phyloP scores from a whole-genome alignment of 139 green algal genomes.

The Tetraselmis striata region DNA sequence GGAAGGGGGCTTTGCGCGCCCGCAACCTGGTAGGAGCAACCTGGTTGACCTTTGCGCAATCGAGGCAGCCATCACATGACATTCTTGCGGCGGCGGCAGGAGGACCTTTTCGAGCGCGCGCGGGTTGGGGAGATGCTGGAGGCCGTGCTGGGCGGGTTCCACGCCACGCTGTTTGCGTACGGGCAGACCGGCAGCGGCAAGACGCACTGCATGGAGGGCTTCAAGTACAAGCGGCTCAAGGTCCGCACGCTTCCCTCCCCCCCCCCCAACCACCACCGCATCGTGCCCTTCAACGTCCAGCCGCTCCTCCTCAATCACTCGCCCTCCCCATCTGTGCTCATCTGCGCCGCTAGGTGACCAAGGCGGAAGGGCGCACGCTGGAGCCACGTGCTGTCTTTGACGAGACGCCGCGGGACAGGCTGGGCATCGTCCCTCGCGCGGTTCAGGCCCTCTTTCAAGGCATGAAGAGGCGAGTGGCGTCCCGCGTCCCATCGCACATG shows the following conservation, averaged over 20 bases:
- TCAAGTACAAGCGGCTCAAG: slow-evolving; percentile 17
- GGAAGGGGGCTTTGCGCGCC: too few species aligned
- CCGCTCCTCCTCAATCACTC: too few species aligned
- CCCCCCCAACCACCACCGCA: too few species aligned
- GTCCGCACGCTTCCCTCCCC: background rate
- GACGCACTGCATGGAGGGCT: slow-evolving; percentile 54
- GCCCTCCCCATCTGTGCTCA: too few species aligned
- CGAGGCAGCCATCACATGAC: too few species aligned
- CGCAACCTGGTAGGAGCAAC: too few species aligned
- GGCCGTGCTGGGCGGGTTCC: slow-evolving; percentile 21
- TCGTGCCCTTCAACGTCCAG: too few species aligned
- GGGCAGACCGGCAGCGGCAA: slow-evolving; percentile 50
- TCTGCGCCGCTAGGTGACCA: background rate
- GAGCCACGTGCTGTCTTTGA: slow-evolving; percentile 23
- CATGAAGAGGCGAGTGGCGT: background rate
- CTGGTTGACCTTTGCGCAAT: too few species aligned
- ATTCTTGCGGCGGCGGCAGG: too few species aligned
- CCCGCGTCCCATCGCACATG: too few species aligned
- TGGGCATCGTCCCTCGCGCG: slow-evolving; percentile 37
- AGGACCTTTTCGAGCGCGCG: slow-evolving; percentile 20
- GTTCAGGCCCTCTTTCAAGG: slow-evolving; percentile 26
- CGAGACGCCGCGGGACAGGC: slow-evolving; percentile 21
- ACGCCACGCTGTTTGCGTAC: slow-evolving; percentile 44
- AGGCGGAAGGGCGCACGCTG: background rate
- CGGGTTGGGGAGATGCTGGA: slow-evolving; percentile 20